A percentile compares a stretch with the other conserved stretches of the same genome.
Conservation (phyloP, 2,329 filamentous ascomycete genomes). For the Colletotrichum higginsianum region DNA sequence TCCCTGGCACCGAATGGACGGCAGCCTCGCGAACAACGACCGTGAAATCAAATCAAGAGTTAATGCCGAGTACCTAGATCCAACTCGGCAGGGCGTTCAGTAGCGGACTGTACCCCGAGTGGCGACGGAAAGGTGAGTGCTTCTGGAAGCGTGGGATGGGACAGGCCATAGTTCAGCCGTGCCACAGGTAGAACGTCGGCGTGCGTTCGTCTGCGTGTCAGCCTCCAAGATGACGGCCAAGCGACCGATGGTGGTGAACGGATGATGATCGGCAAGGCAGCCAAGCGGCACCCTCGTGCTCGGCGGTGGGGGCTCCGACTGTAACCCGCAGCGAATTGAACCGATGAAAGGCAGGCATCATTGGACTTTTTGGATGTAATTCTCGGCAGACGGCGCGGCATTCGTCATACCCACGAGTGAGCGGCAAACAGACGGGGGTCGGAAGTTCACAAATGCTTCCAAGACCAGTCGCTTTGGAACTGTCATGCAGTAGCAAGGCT, state of each 20-base stretch:
- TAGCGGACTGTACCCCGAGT: background rate
- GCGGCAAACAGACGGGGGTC: background rate
- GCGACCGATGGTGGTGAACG: conserved; percentile 3
- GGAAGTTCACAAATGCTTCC: background rate
- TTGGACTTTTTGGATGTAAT: background rate
- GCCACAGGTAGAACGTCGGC: background rate
- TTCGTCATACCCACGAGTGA: conserved; percentile 29
- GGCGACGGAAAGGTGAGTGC: background rate
- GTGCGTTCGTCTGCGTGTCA: background rate
- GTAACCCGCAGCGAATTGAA: background rate
- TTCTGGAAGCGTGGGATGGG: background rate
- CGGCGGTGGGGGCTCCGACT: conserved; percentile 27
- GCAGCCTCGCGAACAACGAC: background rate
- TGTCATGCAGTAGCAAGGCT: background rate
- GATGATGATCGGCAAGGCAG: conserved; percentile 30
- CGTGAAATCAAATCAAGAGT: background rate
- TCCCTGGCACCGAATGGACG: background rate
- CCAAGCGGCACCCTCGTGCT: conserved; percentile 29
- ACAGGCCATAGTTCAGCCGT: conserved; percentile 6
- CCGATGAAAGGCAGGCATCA: conserved; percentile 1
- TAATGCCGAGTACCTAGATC: background rate
- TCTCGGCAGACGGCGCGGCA: conserved; percentile 37
- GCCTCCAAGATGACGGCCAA: conserved; percentile 30
- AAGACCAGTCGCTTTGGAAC: background rate
- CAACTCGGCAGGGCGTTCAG: background rate